Evolutionary conservation across 176 grass and related monocot species (phyloP), one percentile per base, ranked within the genome.

Genomic region (Paspalum notatum): DNA sequence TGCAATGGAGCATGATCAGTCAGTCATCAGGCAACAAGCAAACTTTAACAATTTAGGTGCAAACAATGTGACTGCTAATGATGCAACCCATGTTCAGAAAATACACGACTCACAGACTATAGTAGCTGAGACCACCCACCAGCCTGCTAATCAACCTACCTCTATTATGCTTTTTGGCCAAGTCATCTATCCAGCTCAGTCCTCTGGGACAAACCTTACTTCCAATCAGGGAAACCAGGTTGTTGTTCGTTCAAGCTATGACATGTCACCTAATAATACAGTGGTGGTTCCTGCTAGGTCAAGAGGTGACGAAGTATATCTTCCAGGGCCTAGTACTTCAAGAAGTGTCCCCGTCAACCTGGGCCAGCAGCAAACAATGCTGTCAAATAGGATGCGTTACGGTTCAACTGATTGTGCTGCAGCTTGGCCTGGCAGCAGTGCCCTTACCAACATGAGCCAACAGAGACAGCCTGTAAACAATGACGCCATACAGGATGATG

Each of bases 161-260:
- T 77, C 86, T 79, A 55, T 87, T 25, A 82, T 66, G 66, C 81
- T 93, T 14, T 90, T 93, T 70, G 91, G 87, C 43, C 69, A 82
- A 80, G 82, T 90, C 47, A 77, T 90, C 41, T 75, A 56, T 56
- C 65, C 78, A 75, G 38, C 77, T 6, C 65, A 18, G 46, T 65
- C 91, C 22, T 66, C 72, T 26, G 52, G 81, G 76, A 89, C 76
- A 50, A 24, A 55, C 25, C 25, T 8, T 32, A 39, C 41, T 67
- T 78, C 74, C 22, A 57, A 15, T 12, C 62, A 73, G 40, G 71
- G 22, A 51, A 73, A 66, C 74, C 43, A 71, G 18, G 66, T 18
- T 76, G 40, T 60, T 76, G 4, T 9, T 13, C 0, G 3, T n/a
- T 60, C 73, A 60, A 1, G 14, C 8, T 32, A 32, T 32, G 21